Evolutionary conservation across 768 basidiomycete genomes (phyloP), one percentile per base, ranked within the genome.

Genomic region (Tephrocybe sp.): DNA sequence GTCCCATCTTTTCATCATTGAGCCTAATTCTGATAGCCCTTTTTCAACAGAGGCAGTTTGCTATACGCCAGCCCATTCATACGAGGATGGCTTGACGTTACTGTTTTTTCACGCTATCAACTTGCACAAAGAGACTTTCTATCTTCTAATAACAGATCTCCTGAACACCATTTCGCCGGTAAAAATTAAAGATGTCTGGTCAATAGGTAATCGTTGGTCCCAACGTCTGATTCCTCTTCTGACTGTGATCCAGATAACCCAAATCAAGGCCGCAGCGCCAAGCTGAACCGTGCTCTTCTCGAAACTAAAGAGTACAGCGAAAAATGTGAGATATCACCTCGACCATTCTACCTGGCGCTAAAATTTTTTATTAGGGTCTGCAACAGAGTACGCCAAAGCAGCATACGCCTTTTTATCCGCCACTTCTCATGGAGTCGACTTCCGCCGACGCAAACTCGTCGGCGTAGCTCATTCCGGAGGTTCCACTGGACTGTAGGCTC

Each of bases 381-480:
- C 49, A 22, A 44, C 34, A 0, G 49, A 50, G 35, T 50, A 50
- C n/a, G 42, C 49, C 9, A 43, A 27, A 16, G 49, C 49, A 16
- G 42, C 42, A 16, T 44, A 50, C 12, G 49, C 49, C 5, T 15
- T 50, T 13, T 37, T 50, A 28, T 43, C 49, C 13, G 30, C 49
- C 15, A 50, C 7, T 12, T 50, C 49, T 34, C 41, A 43, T 44
- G 49, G 49, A 37, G 15, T 24, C n/a, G 19, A 44, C 32, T 50
- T 50, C 6, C 21, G 16, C 6, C 42, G 9, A 16, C 49, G 49
- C 5, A 50, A 50, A 9, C 34, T 50, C n/a, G 49, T 50, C 3
- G 49, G 49, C 6, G 11, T 50, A 6, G 49, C 49, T 11, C 49
- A 50, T 19, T 50, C 49, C 9, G 49, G 49, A n/a, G 49, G 49